Base-by-base conservation (phyloP, 2,329 filamentous ascomycete genomes). In the Fusarium gaditjirri region DNA sequence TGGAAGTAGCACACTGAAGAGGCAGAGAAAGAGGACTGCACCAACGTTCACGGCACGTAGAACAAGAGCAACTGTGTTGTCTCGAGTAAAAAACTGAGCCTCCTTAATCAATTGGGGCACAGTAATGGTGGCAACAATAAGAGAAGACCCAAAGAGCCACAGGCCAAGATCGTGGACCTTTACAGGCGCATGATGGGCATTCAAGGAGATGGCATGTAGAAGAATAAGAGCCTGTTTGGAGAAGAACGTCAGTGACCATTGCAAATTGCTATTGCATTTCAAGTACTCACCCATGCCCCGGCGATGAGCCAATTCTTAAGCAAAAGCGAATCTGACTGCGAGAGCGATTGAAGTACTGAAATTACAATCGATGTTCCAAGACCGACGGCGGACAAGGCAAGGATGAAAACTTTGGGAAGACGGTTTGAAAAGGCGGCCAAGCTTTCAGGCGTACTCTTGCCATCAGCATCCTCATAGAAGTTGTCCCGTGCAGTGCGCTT, bases 401-500 rank as follows among this genome's bases (percentile, higher is more conserved):
- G 77, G 47, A 93, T 83, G 27, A 84, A 77, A 8, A 83, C 68
- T 77, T 91, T 92, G 59, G 90, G 86, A 63, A 85, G 75, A 63
- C 83, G 88, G 70, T 89, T 87, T 33, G 91, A 92, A 77, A 91
- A 94, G 42, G 84, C 85, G 27, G 86, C 85, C 57, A 90, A 78
- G 3, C 90, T 89, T 76, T 92, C 89, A 43, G 88, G 85, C 0
- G 90, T 92, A 36, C 91, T 91, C 70, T 87, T 85, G 53, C 93
- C 93, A 80, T 95, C 93, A 68, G 86, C 82, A 76, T 95, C 93
- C 73, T 90, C 83, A 76, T 94, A 94, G 17, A 85, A 82, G 16
- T 86, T 81, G 43, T 86, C 82, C 63, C 81, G 81, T 13, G 81
- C 79, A 8, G 77, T 77, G 29, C 79, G 79, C 42, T 78, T 75